Base-by-base conservation (phyloP, 2,329 filamentous ascomycete species). In the Diplocarpon mali region DNA sequence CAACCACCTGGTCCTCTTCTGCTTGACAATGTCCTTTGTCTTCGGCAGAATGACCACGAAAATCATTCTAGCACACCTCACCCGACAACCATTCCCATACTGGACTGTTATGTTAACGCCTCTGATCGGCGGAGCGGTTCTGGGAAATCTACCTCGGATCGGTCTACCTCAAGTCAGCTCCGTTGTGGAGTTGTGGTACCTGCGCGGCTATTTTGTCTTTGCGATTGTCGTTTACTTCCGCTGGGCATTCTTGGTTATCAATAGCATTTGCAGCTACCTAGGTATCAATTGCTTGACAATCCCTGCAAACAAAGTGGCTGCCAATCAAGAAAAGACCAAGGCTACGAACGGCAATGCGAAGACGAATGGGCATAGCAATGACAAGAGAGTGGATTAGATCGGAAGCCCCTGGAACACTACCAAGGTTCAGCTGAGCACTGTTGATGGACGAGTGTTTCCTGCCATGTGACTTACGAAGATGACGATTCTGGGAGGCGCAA, bases 11-110 rank as follows among this genome's bases (percentile, higher is more conserved):
- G 80, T 93, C 10, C 76, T 96, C 38, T 94, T 95, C 65, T 95
- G 89, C 69, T 67, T 94, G 48, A 94, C 86, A 48, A 84, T 96
- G 72, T 85, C 86, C n/a, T 89, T 96, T 58, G 92, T 95, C 47
- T 96, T 98, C 64, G 92, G 92, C 30, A 83, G 92, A 55, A 88
- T 98, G 82, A 96, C 92, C 0, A 98, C 92, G 32, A 98, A 96
- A 71, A 96, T 96, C 65, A 98, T 98, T 61, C 79, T 98, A 14
- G 90, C 92, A 2, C 92, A 98, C 65, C 72, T 98, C 41, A 92
- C 92, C 2, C 79, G 79, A 51, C 92, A 96, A 64, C 85, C 90
- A 3, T 98, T 96, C 67, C 92, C 92, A 1, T 93, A 85, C 73
- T 96, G 89, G 88, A 96, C 92, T 10, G 75, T 92, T 39, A 85